phyloP scores from a whole-genome alignment of 148 eudicot species.

The Agrostemma githago region DNA sequence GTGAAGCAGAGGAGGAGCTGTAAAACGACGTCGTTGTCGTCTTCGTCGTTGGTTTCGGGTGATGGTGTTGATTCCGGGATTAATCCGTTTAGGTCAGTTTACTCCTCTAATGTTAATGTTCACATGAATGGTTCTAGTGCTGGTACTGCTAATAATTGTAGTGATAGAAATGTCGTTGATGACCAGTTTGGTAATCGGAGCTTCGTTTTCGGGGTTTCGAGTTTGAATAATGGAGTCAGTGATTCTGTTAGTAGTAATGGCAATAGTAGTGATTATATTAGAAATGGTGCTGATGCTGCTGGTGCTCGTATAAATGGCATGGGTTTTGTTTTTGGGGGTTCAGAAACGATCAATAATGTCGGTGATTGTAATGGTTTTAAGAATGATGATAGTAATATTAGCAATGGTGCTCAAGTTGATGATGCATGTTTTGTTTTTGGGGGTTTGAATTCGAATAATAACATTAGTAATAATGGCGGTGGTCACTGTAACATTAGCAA shows the following conservation, averaged over 20 bases:
- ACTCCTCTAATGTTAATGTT: conserved; percentile 15
- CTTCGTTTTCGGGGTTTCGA: conserved; percentile 38
- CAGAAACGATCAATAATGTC: background rate
- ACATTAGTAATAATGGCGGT: background rate
- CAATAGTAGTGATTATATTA: conserved; percentile 6
- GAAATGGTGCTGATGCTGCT: background rate
- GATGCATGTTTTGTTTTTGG: background rate
- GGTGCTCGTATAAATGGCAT: background rate
- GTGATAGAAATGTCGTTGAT: background rate
- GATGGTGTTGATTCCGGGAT: conserved; percentile 26
- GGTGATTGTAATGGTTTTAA: background rate
- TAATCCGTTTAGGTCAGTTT: conserved; percentile 29
- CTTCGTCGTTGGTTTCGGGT: conserved; percentile 12
- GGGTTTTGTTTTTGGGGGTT: conserved; percentile 12
- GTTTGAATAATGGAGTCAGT: conserved; percentile 10
- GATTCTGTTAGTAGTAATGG: conserved; percentile 3
- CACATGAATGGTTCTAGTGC: background rate
- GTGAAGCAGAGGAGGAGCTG: conserved; percentile 42
- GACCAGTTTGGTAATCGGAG: conserved; percentile 21
- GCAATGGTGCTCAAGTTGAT: background rate
- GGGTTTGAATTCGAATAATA: background rate
- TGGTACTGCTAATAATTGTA: conserved; percentile 7
- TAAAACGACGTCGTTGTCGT: conserved; percentile 20
- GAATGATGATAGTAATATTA: background rate
- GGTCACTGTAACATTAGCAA: background rate